Conservation (phyloP, 352 stramenopile genomes). For the Aphanomyces euteiches region DNA sequence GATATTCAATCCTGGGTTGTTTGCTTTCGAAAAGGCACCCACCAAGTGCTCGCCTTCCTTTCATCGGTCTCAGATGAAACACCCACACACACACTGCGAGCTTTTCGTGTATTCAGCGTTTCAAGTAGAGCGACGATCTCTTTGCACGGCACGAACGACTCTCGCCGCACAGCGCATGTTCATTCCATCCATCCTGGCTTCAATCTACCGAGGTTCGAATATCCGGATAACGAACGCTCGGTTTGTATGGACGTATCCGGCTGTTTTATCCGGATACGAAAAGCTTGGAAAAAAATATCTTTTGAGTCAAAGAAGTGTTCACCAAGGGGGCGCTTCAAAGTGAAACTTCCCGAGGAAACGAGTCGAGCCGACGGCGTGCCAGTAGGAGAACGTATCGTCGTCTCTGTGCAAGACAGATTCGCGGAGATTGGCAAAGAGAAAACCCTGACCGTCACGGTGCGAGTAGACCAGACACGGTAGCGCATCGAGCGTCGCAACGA, state of each 20-base stretch:
- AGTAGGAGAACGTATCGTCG: not conserved
- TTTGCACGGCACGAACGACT: no score
- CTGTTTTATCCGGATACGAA: slow-evolving; percentile 19
- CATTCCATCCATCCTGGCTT: no score
- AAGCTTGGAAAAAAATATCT: slow-evolving; percentile 12
- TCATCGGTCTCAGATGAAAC: no score
- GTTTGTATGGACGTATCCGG: slow-evolving; percentile 2
- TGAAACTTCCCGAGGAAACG: slow-evolving; percentile 13
- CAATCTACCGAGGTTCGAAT: no score
- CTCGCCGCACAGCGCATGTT: no score
- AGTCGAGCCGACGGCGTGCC: not conserved
- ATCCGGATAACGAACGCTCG: not conserved
- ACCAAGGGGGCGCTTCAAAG: slow-evolving; percentile 15
- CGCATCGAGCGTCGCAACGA: not conserved
- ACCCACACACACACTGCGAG: no score
- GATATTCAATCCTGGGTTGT: no score
- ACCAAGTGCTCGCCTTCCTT: no score
- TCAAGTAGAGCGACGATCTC: no score
- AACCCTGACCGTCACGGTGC: slow-evolving; percentile 1
- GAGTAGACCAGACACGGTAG: not conserved
- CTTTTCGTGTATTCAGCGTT: no score
- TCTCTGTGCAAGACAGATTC: not conserved
- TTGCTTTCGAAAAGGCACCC: no score
- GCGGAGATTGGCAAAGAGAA: not conserved
- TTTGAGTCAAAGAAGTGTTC: slow-evolving; percentile 30